phyloP scores from a whole-genome alignment of 2,329 filamentous ascomycete species.

The Ilyonectria mors-panacis region DNA sequence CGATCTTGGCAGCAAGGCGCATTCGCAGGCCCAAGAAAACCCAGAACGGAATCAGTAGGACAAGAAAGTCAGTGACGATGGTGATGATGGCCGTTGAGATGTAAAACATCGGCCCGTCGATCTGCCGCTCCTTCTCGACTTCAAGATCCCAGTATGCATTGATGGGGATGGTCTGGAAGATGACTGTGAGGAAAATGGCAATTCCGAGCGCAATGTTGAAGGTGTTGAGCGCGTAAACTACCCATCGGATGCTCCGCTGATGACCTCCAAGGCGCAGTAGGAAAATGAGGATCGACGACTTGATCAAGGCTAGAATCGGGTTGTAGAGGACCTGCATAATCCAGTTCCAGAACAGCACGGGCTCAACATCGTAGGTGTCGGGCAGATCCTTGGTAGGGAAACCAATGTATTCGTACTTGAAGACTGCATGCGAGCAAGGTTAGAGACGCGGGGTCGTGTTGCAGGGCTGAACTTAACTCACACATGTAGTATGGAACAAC shows the following conservation, averaged over 20 bases:
- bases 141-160: conserved; percentile 53
- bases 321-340: conserved; percentile 56
- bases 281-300: conserved; percentile 61
- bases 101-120: conserved; percentile 53
- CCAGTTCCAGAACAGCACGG: conserved; percentile 42
- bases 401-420: conserved; percentile 40
- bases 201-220: conserved; percentile 48
- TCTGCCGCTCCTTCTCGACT: conserved; percentile 29
- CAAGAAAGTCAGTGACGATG: conserved; percentile 59
- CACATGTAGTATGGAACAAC: conserved; percentile 38
- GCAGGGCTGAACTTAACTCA: conserved; percentile 3
- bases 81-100: conserved; percentile 55
- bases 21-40: conserved; percentile 60
- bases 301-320: conserved; percentile 61
- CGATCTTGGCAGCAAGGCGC: conserved; percentile 54
- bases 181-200: conserved; percentile 54
- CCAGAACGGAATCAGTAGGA: conserved; percentile 56
- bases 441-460: neutral
- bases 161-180: conserved; percentile 60
- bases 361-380: conserved; percentile 32
- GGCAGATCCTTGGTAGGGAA: conserved; percentile 30
- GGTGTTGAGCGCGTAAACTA: conserved; percentile 53
- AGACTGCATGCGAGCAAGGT: conserved; percentile 20
- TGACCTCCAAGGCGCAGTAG: conserved; percentile 56
- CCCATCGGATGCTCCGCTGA: conserved; percentile 41